Evolutionary conservation across 192 early-diverging fungal species (phyloP).

Genomic region (Coemansia sp.): DNA sequence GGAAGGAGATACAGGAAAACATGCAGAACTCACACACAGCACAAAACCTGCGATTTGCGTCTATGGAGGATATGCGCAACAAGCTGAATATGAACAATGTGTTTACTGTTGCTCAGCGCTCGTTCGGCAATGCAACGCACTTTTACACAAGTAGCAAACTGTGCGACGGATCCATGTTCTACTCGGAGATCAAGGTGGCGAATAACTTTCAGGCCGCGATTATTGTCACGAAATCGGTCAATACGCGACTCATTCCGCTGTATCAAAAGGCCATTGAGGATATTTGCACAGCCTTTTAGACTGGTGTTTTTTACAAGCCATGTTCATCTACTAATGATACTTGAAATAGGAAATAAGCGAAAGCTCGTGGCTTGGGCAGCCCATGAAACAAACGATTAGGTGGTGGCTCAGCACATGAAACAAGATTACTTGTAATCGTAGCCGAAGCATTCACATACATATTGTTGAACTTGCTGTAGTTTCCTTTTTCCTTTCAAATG

Average conservation of each 20-base stretch:
- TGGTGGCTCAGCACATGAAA: no score
- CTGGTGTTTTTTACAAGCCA: neutral
- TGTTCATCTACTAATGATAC: no score
- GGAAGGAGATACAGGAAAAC: conserved; percentile 51
- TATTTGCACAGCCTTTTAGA: conserved; percentile 47
- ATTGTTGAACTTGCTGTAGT: no score
- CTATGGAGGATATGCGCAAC: conserved; percentile 54
- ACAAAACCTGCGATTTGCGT: conserved; percentile 31
- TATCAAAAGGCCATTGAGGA: conserved; percentile 53
- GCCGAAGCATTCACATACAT: no score
- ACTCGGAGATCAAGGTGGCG: conserved; percentile 64
- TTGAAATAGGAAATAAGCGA: no score
- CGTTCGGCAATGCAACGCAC: conserved; percentile 56
- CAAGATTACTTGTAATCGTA: no score
- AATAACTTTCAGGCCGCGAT: conserved; percentile 38
- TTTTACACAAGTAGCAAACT: conserved; percentile 62
- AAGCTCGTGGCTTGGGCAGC: no score
- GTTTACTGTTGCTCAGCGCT: conserved; percentile 65
- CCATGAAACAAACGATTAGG: no score
- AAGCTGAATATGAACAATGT: conserved; percentile 61
- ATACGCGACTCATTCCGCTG: conserved; percentile 30
- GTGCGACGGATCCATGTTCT: conserved; percentile 58
- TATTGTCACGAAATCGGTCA: conserved; percentile 44
- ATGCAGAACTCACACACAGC: conserved; percentile 27
- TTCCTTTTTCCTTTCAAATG: neutral